phyloP scores from a whole-genome alignment of 352 stramenopile species.

The Globisporangium cystogenes region DNA sequence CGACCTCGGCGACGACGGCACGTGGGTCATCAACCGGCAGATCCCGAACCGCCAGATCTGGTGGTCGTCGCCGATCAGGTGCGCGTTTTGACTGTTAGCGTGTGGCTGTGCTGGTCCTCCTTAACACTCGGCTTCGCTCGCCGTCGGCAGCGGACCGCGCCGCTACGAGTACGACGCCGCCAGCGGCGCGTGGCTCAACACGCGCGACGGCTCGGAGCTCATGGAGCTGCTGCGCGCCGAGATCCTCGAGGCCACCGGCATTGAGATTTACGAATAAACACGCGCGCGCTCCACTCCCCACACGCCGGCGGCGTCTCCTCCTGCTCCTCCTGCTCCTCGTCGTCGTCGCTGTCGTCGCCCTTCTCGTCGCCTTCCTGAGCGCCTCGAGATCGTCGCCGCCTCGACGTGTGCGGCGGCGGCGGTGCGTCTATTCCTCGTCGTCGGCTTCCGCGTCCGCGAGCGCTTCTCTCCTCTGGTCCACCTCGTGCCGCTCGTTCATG shows the following conservation, averaged over 20 bases:
- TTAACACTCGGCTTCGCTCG: neutral
- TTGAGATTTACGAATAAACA: conserved; percentile 65
- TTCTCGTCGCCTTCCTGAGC: no score
- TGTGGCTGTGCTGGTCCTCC: neutral
- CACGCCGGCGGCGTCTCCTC: neutral
- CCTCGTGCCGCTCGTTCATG: conserved; percentile 70
- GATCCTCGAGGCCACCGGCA: conserved; percentile 74
- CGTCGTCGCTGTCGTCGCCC: neutral
- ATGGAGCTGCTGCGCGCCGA: conserved; percentile 66
- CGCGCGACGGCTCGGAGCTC: conserved; percentile 69
- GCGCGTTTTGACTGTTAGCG: no score
- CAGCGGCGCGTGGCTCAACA: conserved; percentile 78
- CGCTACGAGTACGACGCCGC: conserved; percentile 83
- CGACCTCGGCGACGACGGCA: conserved; percentile 90
- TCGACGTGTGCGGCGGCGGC: neutral
- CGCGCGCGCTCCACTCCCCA: neutral
- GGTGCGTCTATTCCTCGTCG: conserved; percentile 19
- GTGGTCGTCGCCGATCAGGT: conserved; percentile 96
- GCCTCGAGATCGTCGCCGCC: no score
- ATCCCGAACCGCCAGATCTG: conserved; percentile 96
- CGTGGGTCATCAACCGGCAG: conserved; percentile 98
- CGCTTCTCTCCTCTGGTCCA: conserved; percentile 45
- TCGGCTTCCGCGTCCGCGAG: conserved; percentile 28
- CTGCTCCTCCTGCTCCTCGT: neutral
- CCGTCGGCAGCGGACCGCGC: conserved; percentile 69